phyloP scores from a whole-genome alignment of 2,329 filamentous ascomycete genomes.

The Fusarium subglutinans region DNA sequence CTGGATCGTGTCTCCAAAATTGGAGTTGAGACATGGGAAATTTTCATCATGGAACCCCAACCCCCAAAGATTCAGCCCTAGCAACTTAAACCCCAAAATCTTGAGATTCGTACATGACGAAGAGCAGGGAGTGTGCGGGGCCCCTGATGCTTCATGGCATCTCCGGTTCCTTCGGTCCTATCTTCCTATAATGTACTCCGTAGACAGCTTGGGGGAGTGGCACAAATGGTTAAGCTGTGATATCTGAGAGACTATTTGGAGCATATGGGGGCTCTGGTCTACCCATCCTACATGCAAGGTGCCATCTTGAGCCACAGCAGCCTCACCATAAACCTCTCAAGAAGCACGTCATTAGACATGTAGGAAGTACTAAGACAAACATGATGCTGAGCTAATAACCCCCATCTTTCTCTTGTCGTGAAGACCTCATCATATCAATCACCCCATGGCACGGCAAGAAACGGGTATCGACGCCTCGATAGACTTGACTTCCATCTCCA shows the following conservation, averaged over 20 bases:
- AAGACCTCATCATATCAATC: not conserved
- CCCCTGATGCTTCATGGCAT: not conserved
- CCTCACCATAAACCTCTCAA: not conserved
- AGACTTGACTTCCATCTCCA: not conserved
- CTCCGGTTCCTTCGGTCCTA: not conserved
- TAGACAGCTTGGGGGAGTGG: not conserved
- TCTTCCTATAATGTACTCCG: not conserved
- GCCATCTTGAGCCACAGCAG: not conserved
- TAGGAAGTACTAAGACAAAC: not conserved
- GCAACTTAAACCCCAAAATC: slow-evolving; percentile 29
- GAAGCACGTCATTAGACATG: not conserved
- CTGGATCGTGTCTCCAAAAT: not conserved
- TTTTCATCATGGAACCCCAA: slow-evolving; percentile 28
- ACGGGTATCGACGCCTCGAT: slow-evolving; percentile 17
- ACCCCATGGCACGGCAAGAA: slow-evolving; percentile 17
- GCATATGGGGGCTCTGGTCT: slow-evolving; percentile 11
- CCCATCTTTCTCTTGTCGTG: not conserved
- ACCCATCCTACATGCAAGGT: not conserved
- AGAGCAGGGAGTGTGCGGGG: not conserved
- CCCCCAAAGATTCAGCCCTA: slow-evolving; percentile 36
- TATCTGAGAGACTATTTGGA: not conserved
- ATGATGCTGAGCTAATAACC: not conserved
- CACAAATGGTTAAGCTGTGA: not conserved
- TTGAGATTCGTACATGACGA: not conserved
- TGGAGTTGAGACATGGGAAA: slow-evolving; percentile 20